These are phyloP conservation scores for Erodium moschatum DNA, from an alignment of 441 rosid species.

Conservation along the genomic window DNA sequence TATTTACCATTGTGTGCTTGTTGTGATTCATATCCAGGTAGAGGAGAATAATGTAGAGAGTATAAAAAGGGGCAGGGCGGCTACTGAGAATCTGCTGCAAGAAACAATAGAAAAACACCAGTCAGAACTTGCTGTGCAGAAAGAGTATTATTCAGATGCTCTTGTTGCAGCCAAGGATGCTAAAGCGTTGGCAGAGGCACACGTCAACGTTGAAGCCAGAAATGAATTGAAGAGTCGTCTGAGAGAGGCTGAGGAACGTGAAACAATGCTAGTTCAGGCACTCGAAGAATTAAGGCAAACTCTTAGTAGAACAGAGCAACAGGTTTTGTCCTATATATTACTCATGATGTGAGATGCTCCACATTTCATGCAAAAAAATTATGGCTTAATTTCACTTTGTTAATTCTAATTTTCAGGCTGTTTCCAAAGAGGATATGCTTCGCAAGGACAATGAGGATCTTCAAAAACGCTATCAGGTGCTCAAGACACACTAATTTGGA, in stretches of 20 bases:
- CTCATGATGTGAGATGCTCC: slow-evolving; percentile 15
- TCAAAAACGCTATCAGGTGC: slow-evolving; percentile 83
- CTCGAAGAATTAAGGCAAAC: slow-evolving; percentile 90
- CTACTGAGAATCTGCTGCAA: slow-evolving; percentile 83
- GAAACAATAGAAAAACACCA: slow-evolving; percentile 94
- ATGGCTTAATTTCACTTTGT: slow-evolving; percentile 13
- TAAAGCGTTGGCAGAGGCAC: slow-evolving; percentile 84
- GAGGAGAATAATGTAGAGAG: slow-evolving; percentile 95
- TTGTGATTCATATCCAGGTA: slow-evolving; percentile 37
- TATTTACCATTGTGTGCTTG: slow-evolving; percentile 4
- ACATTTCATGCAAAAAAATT: slow-evolving; percentile 11
- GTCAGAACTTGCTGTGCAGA: slow-evolving; percentile 69
- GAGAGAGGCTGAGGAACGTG: slow-evolving; percentile 87
- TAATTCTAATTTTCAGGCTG: slow-evolving; percentile 43
- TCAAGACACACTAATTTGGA: slow-evolving; percentile 16
- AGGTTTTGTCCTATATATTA: slow-evolving; percentile 41
- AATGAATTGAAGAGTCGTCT: slow-evolving; percentile 72
- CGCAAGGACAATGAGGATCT: slow-evolving; percentile 76
- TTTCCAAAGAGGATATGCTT: slow-evolving; percentile 69
- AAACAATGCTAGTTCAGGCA: slow-evolving; percentile 84
- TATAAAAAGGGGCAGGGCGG: slow-evolving; percentile 77
- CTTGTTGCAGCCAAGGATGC: slow-evolving; percentile 89
- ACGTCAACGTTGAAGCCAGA: slow-evolving; percentile 78
- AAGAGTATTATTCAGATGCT: slow-evolving; percentile 76
- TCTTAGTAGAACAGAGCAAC: slow-evolving; percentile 80